Conservation (phyloP, 1,284 basidiomycete species). For the Grifola frondosa region DNA sequence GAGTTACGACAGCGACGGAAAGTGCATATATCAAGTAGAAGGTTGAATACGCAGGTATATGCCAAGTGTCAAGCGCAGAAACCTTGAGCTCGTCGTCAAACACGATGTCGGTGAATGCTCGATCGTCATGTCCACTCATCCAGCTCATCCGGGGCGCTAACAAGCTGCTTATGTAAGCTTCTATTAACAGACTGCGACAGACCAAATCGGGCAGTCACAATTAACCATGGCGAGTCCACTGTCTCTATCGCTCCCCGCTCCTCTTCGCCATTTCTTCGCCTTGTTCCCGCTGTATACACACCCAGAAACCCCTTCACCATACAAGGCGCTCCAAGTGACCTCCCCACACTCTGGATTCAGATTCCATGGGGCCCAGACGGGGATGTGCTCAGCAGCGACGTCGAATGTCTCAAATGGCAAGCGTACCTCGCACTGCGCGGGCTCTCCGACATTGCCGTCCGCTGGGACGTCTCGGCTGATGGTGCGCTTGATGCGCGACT, state of each 20-base stretch:
- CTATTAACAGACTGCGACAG: background rate
- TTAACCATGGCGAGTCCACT: conserved; percentile 14
- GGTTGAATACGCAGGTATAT: too few relatives aligned
- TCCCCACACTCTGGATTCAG: conserved; percentile 63
- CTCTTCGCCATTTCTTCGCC: conserved; percentile 49
- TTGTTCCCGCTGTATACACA: conserved; percentile 56
- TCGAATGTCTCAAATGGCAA: conserved; percentile 85
- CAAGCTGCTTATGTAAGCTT: background rate
- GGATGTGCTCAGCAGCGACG: conserved; percentile 62
- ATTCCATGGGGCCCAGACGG: conserved; percentile 40
- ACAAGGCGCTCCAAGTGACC: conserved; percentile 42
- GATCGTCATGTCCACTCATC: background rate
- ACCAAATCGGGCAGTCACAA: too few relatives aligned
- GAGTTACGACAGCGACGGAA: background rate
- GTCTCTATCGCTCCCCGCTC: conserved; percentile 30
- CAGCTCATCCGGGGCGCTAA: conserved; percentile 20
- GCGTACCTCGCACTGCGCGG: conserved; percentile 74
- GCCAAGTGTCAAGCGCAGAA: too few relatives aligned
- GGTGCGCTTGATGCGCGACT: conserved; percentile 66
- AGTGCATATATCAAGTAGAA: conserved; percentile 2
- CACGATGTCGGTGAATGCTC: too few relatives aligned
- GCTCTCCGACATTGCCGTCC: conserved; percentile 48
- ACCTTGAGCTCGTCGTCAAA: too few relatives aligned
- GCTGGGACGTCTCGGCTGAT: conserved; percentile 65
- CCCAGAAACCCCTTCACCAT: conserved; percentile 45